Percentiles rank a stretch among this genome's conserved stretches.
These are phyloP conservation scores for Chaetomium cochliodes DNA, from an alignment of 495 filamentous ascomycete species.

Conservation along the genomic window DNA sequence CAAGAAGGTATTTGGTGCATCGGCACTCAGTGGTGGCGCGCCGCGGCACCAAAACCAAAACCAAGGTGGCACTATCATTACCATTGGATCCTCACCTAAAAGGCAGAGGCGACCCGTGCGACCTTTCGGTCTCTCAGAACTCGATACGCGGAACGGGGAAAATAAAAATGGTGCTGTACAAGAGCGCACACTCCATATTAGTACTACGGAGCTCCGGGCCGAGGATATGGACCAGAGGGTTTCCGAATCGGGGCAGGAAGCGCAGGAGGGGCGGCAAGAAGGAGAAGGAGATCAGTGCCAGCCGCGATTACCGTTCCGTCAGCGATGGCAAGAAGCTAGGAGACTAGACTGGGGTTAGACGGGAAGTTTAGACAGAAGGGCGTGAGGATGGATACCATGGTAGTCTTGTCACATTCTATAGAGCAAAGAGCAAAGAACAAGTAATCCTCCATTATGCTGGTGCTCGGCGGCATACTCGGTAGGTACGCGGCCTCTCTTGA, in stretches of 20 bases:
- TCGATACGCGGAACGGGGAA: constrained; percentile 26
- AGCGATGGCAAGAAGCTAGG: no score
- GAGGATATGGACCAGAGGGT: constrained; percentile 3
- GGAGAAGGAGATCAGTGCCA: no score
- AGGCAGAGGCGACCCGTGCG: constrained; percentile 17
- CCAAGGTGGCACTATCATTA: constrained; percentile 18
- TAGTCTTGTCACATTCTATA: no score
- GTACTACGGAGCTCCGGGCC: constrained; percentile 17
- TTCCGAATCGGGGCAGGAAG: background rate
- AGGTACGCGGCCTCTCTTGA: no score
- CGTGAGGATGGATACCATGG: no score
- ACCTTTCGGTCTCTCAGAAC: constrained; percentile 6
- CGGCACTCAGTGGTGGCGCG: constrained; percentile 21
- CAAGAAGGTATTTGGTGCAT: constrained; percentile 24
- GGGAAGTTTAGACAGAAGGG: no score
- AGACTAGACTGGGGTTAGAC: no score
- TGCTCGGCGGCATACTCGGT: no score
- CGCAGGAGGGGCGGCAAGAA: constrained; percentile 30
- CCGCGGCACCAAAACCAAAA: background rate
- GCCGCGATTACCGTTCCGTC: no score
- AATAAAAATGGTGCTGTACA: constrained; percentile 29
- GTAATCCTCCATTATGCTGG: no score
- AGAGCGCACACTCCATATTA: constrained; percentile 25
- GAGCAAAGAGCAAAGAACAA: no score
- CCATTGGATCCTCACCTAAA: constrained; percentile 30